Base-by-base conservation (phyloP, 2,329 filamentous ascomycete genomes). In the Cadophora malorum region DNA sequence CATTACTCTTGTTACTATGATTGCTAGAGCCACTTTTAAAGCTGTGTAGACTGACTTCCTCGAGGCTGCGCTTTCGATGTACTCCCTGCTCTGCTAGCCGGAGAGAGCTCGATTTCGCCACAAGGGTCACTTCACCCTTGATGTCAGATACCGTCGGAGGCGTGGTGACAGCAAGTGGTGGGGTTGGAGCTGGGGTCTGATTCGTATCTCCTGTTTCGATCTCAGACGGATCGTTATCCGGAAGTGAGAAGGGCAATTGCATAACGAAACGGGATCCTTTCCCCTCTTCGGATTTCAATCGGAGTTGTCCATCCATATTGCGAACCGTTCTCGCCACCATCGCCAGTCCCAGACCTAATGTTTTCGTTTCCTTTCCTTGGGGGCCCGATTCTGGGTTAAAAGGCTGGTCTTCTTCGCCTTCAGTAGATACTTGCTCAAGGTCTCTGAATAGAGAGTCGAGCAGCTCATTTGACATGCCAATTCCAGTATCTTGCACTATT, bases 301-400 rank as follows among this genome's bases (percentile, higher is more conserved):
- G 88, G 35, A 97, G 79, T 75, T 97, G 94, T 0, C 94, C 94
- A 67, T 95, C 90, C 92, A 97, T 96, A 75, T 94, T 97, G n/a
- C 90, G 87, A 38, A 97, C 85, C 45, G 93, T 92, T 47, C 94
- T 88, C 19, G 92, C 91, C n/a, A 97, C 94, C 14, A 96, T 84
- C 0, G 94, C 94, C n/a, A 97, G 83, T 0, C 94, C 94, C 10
- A 97, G 84, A 0, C 94, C 94, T 0, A 97, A 79, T 0, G 88
- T 89, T 10, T 81, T 80, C 63, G 81, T 81, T 8, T 80, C 75
- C 62, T 81, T 82, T 7, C 80, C 76, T 19, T 59, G 35, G 50
- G 45, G 38, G 28, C 45, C 19, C 21, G 69, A 53, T 12, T 65
- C 47, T 1, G 55, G 60, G 49, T 64, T 49, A 8, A 74, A 53